Evolutionary conservation across 169 alveolate genomes (phyloP).

Genomic region (Eimeria praecox): DNA sequence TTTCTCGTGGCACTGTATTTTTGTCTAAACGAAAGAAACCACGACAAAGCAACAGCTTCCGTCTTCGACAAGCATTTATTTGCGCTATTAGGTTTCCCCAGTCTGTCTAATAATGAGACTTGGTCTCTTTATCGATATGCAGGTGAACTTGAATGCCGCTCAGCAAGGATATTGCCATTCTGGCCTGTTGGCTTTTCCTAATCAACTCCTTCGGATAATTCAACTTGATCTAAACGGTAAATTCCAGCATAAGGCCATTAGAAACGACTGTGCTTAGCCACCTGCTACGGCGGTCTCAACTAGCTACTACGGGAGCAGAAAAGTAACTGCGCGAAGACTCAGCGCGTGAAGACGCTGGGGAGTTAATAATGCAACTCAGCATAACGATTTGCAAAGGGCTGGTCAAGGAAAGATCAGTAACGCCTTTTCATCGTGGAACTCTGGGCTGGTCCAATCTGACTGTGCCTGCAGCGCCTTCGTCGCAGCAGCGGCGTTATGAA

Average conservation of each 20-base stretch:
- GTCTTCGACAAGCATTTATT: background rate
- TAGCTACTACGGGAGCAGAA: background rate
- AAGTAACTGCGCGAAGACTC: background rate
- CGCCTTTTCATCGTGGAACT: background rate
- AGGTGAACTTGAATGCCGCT: background rate
- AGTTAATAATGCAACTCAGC: background rate
- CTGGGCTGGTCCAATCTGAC: background rate
- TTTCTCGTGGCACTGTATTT: background rate
- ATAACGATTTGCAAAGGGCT: background rate
- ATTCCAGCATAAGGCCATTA: background rate
- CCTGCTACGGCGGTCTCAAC: background rate
- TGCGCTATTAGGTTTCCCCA: background rate
- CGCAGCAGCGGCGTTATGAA: background rate
- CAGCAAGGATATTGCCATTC: background rate
- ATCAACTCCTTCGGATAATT: background rate
- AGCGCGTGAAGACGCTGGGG: background rate
- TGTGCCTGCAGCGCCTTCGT: background rate
- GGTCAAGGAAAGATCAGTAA: background rate
- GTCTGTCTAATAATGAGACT: background rate
- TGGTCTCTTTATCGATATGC: background rate
- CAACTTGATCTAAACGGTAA: background rate
- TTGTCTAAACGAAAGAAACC: background rate
- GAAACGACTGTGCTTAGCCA: background rate
- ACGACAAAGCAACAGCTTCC: background rate
- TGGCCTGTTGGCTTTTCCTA: background rate